A percentile compares a stretch with the other conserved stretches of the same genome.
Conservation (phyloP, 2,329 filamentous ascomycete genomes). For the Aspergillus latus region DNA sequence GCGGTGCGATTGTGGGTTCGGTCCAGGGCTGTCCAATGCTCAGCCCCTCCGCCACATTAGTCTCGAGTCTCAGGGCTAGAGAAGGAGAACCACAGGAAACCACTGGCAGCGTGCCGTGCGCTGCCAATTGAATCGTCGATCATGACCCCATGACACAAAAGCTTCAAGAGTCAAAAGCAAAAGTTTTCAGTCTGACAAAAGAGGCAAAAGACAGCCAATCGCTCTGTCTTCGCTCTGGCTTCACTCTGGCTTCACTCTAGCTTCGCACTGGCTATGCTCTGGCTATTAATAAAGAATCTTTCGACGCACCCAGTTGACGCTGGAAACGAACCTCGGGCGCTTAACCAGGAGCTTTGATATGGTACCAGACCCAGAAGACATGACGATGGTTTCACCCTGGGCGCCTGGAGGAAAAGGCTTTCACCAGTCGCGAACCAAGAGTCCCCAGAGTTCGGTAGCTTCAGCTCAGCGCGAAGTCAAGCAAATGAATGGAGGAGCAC, state of each 20-base stretch:
- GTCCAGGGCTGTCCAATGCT: neutral
- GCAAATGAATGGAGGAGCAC: neutral
- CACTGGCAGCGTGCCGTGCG: neutral
- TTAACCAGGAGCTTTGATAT: constrained; percentile 20
- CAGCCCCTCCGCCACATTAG: constrained; percentile 2
- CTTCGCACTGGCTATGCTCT: no score
- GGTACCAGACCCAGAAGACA: constrained; percentile 15
- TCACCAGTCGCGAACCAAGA: neutral
- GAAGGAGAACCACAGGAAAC: neutral
- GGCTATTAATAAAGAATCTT: neutral
- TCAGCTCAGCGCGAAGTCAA: neutral
- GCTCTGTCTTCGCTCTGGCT: neutral
- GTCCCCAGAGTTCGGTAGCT: neutral
- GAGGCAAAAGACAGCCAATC: neutral
- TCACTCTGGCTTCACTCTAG: no score
- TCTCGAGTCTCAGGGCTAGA: neutral
- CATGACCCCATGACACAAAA: neutral
- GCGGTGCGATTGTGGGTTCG: constrained; percentile 1
- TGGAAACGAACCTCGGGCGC: constrained; percentile 10
- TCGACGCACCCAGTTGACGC: neutral
- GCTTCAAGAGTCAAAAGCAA: neutral
- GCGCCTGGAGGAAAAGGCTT: neutral
- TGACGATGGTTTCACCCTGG: neutral
- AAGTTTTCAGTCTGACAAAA: neutral
- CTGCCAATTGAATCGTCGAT: neutral